Evolutionary conservation across 768 basidiomycete species (phyloP).

Genomic region (Tubosaeta sp.): DNA sequence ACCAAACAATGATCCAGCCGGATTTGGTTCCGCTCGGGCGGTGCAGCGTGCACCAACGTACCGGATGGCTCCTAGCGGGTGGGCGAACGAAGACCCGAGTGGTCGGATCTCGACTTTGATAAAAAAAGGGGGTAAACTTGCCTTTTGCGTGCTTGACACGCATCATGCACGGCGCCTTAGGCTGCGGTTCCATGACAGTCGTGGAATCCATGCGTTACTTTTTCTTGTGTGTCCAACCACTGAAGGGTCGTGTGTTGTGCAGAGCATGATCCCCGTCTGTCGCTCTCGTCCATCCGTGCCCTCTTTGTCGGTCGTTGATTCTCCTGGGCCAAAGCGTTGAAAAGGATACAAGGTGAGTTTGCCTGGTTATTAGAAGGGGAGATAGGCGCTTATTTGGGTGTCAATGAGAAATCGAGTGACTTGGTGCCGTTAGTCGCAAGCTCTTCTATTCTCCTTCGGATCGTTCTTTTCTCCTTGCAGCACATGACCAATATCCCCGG

Average conservation of each 20-base stretch:
- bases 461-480: neutral
- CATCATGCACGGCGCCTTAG: constrained; percentile 74
- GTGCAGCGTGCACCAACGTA: constrained; percentile 28
- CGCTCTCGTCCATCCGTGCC: neutral
- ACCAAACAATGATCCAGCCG: constrained; percentile 18
- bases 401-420: neutral
- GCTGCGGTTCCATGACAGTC: constrained; percentile 62
- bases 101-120: constrained; percentile 84
- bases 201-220: constrained; percentile 40
- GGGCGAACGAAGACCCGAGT: constrained; percentile 59
- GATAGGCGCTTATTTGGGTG: neutral
- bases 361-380: neutral
- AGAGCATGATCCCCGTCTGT: neutral
- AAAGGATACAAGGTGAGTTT: neutral
- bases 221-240: neutral
- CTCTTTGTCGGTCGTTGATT: neutral
- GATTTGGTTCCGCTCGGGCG: constrained; percentile 18
- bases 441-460: neutral
- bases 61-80: constrained; percentile 67
- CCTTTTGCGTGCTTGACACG: constrained; percentile 42
- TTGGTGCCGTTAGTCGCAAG: neutral
- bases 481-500: constrained; percentile 4
- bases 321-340: neutral
- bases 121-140: constrained; percentile 66
- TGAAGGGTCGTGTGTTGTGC: constrained; percentile 7